A percentile compares a stretch with the other conserved stretches of the same genome.
These are phyloP conservation scores for Stachybotrys echinatus DNA, from an alignment of 2,329 filamentous ascomycete species.

Conservation along the genomic window DNA sequence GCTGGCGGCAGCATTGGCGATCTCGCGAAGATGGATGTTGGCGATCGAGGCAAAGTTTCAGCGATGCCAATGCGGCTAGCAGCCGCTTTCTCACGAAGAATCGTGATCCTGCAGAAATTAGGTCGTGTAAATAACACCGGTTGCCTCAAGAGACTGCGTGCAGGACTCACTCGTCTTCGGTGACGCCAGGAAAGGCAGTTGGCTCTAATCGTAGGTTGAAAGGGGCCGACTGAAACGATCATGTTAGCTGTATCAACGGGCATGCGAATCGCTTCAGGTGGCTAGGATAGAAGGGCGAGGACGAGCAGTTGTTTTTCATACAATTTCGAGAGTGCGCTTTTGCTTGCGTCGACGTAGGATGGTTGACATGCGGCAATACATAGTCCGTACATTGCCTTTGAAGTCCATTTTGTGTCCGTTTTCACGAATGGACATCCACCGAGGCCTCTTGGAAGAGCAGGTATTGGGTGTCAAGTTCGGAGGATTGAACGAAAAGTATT, in stretches of 20 bases:
- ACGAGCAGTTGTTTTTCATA: conserved; percentile 20
- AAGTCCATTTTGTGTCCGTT: conserved; percentile 26
- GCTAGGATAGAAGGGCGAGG: too few species aligned
- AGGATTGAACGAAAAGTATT: too few species aligned
- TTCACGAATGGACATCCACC: too few species aligned
- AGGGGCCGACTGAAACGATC: conserved; percentile 45
- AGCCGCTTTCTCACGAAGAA: conserved; percentile 47
- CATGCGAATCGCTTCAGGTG: too few species aligned
- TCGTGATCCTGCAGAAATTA: conserved; percentile 33
- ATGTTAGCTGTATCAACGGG: conserved; percentile 17
- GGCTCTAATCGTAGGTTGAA: conserved; percentile 53
- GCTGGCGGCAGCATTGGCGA: not conserved
- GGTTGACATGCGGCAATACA: conserved; percentile 38
- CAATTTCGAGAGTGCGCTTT: conserved; percentile 40
- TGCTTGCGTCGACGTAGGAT: conserved; percentile 36
- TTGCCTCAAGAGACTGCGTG: not conserved
- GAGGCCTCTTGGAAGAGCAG: too few species aligned
- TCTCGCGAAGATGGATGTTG: conserved; percentile 13
- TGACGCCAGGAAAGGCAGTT: conserved; percentile 48
- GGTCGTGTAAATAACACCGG: not conserved
- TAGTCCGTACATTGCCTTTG: conserved; percentile 36
- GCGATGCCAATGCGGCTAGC: conserved; percentile 43
- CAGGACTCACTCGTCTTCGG: conserved; percentile 51
- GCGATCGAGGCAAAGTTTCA: conserved; percentile 21
- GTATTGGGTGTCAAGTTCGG: too few species aligned